Conservation (phyloP, 2,329 filamentous ascomycete species). For the Eurotiales sp. region DNA sequence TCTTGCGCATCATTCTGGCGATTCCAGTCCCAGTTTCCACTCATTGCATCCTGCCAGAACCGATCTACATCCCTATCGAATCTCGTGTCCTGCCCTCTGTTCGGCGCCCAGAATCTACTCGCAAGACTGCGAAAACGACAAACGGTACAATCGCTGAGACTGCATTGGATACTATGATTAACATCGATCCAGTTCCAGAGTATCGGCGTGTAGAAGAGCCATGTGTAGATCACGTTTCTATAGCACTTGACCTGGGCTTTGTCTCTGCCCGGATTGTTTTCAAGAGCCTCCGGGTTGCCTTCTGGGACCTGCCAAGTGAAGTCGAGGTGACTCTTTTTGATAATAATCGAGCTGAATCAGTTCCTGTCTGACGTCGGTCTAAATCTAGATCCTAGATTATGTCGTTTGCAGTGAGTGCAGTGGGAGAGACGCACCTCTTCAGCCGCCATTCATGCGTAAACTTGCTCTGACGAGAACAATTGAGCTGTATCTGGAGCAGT, state of each 20-base stretch:
- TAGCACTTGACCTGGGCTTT: constrained; percentile 22
- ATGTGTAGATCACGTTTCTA: constrained; percentile 23
- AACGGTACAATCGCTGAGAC: constrained; percentile 5
- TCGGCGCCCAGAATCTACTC: not conserved
- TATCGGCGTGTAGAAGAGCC: constrained; percentile 24
- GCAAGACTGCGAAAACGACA: constrained; percentile 17
- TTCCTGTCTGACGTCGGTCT: too few relatives aligned
- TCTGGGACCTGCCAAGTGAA: not conserved
- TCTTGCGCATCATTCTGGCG: constrained; percentile 19
- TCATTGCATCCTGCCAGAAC: not conserved
- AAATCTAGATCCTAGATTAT: not conserved
- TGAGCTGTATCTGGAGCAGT: not conserved
- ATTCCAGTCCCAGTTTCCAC: not conserved
- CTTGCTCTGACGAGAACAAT: not conserved
- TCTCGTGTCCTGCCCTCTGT: not conserved
- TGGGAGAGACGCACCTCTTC: not conserved
- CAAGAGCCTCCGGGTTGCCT: too few relatives aligned
- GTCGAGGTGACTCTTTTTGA: not conserved
- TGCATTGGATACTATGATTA: not conserved
- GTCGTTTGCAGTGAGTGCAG: not conserved
- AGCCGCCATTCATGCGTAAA: not conserved
- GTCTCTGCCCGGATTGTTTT: not conserved
- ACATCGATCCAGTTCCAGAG: constrained; percentile 22
- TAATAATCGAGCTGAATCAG: too few relatives aligned
- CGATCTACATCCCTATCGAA: not conserved